phyloP scores from a whole-genome alignment of 495 filamentous ascomycete species.

The Penicillium bialowiezense region DNA sequence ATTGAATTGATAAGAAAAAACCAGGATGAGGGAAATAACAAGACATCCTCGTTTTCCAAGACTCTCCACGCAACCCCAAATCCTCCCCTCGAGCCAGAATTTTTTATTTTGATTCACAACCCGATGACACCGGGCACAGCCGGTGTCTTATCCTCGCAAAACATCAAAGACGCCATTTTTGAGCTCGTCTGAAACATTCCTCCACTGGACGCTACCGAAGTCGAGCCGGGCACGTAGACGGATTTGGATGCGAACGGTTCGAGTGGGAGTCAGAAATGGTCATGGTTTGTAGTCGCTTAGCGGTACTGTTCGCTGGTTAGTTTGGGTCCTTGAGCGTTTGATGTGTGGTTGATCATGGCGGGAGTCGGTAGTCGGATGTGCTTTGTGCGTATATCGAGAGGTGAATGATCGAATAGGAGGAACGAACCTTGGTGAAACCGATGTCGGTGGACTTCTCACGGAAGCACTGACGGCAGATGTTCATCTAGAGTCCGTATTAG shows the following conservation, averaged over 20 bases:
- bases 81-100: conserved; percentile 20
- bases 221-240: conserved; percentile 20
- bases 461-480: conserved; percentile 99
- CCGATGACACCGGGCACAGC: conserved; percentile 18
- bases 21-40: conserved; percentile 28
- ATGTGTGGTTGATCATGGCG: neutral
- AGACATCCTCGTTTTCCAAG: conserved; percentile 29
- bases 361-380: neutral
- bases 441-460: conserved; percentile 94
- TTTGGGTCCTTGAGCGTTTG: conserved; percentile 2
- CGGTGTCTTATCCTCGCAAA: conserved; percentile 5
- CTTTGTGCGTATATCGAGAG: neutral
- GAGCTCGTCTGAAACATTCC: conserved; percentile 17
- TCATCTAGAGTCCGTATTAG: conserved; percentile 52
- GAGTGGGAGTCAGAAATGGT: conserved; percentile 29
- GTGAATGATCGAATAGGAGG: neutral
- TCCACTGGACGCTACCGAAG: conserved; percentile 18
- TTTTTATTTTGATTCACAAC: conserved; percentile 14
- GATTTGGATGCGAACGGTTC: conserved; percentile 35
- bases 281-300: conserved; percentile 41
- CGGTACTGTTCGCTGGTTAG: conserved; percentile 45
- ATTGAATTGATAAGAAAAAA: conserved; percentile 36
- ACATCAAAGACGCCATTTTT: conserved; percentile 13
- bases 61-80: conserved; percentile 25
- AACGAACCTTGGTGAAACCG: conserved; percentile 88